A percentile compares a stretch with the other conserved stretches of the same genome.
phyloP scores from a whole-genome alignment of 345 rosid genomes.

The Sapria himalayana region DNA sequence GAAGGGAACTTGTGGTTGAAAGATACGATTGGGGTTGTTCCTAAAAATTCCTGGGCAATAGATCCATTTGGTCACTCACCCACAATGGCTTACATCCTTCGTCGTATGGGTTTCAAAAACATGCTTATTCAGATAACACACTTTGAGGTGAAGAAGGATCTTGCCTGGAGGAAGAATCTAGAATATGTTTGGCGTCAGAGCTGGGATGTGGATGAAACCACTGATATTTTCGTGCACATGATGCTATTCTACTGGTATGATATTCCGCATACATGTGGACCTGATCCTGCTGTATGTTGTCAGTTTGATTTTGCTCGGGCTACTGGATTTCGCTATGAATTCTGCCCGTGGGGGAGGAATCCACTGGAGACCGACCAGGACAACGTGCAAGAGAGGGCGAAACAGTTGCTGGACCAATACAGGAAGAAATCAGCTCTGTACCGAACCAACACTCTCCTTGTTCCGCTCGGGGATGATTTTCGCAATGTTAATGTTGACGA shows the following conservation, averaged over 20 bases:
- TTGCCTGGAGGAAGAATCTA: slow-evolving; percentile 64
- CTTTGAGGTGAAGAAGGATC: slow-evolving; percentile 96
- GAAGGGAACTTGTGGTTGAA: slow-evolving; percentile 96
- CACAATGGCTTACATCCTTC: slow-evolving; percentile 92
- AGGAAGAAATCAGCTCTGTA: slow-evolving; percentile 74
- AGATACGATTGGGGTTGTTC: slow-evolving; percentile 74
- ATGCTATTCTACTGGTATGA: slow-evolving; percentile 98
- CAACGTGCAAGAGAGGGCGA: slow-evolving; percentile 83
- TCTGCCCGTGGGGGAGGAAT: slow-evolving; percentile 63
- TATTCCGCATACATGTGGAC: slow-evolving; percentile 96
- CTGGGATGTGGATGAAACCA: slow-evolving; percentile 84
- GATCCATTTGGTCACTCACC: slow-evolving; percentile 98
- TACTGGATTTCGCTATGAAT: slow-evolving; percentile 37
- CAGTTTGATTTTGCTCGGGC: slow-evolving; percentile 87
- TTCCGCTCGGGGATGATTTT: slow-evolving; percentile 99
- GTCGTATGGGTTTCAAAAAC: slow-evolving; percentile 96
- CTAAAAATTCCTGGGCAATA: slow-evolving; percentile 94
- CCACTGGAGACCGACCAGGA: slow-evolving; percentile 63
- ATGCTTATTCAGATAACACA: slow-evolving; percentile 99
- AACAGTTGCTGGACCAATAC: slow-evolving; percentile 65
- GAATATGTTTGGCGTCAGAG: slow-evolving; percentile 94
- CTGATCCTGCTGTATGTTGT: slow-evolving; percentile 97
- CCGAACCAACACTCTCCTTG: slow-evolving; percentile 71
- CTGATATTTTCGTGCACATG: slow-evolving; percentile 94
- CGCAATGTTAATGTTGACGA: slow-evolving; percentile 59